Evolutionary conservation across 352 stramenopile species (phyloP).

Genomic region (Phytophthora chlamydospora): DNA sequence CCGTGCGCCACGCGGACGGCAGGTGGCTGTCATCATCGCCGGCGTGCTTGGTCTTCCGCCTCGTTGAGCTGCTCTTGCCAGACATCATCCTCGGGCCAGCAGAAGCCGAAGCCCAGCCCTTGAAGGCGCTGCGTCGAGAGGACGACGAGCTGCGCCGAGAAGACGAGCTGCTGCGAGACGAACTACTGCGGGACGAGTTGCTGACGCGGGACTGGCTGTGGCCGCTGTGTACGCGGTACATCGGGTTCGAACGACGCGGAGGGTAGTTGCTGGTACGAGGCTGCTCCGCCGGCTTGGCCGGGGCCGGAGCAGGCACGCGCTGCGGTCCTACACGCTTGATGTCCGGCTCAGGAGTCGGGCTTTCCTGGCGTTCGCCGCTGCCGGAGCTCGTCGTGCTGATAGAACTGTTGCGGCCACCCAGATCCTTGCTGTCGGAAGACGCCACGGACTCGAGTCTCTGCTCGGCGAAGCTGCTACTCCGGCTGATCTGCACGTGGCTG

Average conservation of each 20-base stretch:
- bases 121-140: conserved; percentile 24
- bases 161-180: conserved; percentile 19
- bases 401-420: conserved; percentile 28
- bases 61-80: conserved; percentile 12
- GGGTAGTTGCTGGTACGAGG: conserved; percentile 31
- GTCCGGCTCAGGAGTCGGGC: conserved; percentile 21
- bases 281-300: conserved; percentile 26
- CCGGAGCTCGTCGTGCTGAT: conserved; percentile 36
- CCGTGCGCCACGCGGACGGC: conserved; percentile 20
- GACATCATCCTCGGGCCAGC: conserved; percentile 34
- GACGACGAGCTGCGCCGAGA: conserved; percentile 29
- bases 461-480: conserved; percentile 35
- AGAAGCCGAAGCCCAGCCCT: conserved; percentile 38
- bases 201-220: conserved; percentile 24
- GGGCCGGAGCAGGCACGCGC: conserved; percentile 33
- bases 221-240: conserved; percentile 27
- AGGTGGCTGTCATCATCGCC: conserved; percentile 19
- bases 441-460: conserved; percentile 28
- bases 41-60: conserved; percentile 15
- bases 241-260: conserved; percentile 29
- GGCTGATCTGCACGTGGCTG: conserved; percentile 33
- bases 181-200: conserved; percentile 35
- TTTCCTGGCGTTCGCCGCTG: conserved; percentile 23
- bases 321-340: conserved; percentile 34
- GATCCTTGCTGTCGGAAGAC: conserved; percentile 24